Percentiles rank a stretch among this genome's conserved stretches.
Evolutionary conservation across 2,329 filamentous ascomycete species (phyloP).

Genomic region (Davidsoniella australis): DNA sequence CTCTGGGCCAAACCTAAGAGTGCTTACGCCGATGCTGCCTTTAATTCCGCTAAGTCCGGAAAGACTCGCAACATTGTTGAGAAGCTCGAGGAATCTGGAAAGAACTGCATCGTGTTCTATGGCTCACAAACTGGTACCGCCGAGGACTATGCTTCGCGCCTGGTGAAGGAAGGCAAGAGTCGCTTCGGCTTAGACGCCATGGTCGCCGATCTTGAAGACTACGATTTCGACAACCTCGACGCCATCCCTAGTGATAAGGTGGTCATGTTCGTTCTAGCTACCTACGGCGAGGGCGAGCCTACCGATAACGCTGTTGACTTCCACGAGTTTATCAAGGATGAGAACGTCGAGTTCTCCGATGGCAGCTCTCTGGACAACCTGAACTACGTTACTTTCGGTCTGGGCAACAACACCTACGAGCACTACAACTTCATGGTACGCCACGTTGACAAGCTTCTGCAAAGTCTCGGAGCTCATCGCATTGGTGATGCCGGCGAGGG

Average conservation of each 20-base stretch:
- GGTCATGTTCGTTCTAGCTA: constrained; percentile 87
- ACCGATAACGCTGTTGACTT: constrained; percentile 98
- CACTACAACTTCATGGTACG: constrained; percentile 99
- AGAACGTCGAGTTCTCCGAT: constrained; percentile 68
- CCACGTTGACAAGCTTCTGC: constrained; percentile 65
- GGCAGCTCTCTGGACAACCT: constrained; percentile 60
- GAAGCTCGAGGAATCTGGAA: constrained; percentile 87
- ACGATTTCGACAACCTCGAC: constrained; percentile 90
- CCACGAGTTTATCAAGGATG: constrained; percentile 82
- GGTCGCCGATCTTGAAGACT: constrained; percentile 95
- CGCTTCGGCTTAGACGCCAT: constrained; percentile 94
- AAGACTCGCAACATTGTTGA: constrained; percentile 86
- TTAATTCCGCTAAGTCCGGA: constrained; percentile 54
- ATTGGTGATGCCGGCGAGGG: constrained; percentile 86
- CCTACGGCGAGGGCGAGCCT: constrained; percentile 94
- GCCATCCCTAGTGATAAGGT: constrained; percentile 77
- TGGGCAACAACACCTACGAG: constrained; percentile 98
- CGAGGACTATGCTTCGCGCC: constrained; percentile 89
- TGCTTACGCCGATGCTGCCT: constrained; percentile 62
- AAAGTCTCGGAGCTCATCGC: constrained; percentile 65
- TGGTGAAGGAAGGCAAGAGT: constrained; percentile 94
- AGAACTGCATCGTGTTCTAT: constrained; percentile 98
- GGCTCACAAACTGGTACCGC: constrained; percentile 96
- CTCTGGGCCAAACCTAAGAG: constrained; percentile 83
- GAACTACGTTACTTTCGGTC: constrained; percentile 86